Base-by-base conservation (phyloP, 78 protist genomes). In the Neovahlkampfia damariscottae region DNA sequence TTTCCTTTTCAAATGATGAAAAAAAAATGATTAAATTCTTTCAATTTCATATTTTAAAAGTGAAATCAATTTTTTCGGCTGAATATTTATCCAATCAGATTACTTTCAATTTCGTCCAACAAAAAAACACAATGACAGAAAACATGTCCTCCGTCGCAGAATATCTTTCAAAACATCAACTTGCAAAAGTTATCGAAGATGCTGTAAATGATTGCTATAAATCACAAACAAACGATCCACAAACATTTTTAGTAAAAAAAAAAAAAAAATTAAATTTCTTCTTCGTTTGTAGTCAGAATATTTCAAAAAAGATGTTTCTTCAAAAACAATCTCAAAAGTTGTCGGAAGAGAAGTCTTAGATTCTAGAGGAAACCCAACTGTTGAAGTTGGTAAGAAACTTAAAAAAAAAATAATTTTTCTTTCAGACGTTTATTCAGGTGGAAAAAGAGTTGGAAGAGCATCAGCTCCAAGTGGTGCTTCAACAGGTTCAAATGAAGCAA, bases 381-480 rank as follows among this genome's bases (percentile, higher is more conserved):
- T 91, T 62, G 97, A 93, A 80, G 95, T 89, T 6, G 95, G 88
- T 31, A 38, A 93, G 34, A 68, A 40, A 41, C 86, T 93, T 31
- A 85, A 80, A n/a, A 34, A 50, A 32, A 89, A 81, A 68, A 8
- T 10, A 3, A 28, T 68, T 77, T 41, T 3, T 29, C 7, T 3
- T 9, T 6, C 31, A 5, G 71, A 67, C 74, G 10, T n/a, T 9
- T 73, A 39, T 10, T 27, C 62, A 10, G 77, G 10, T 9, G 71
- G 77, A 66, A 73, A 73, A 9, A 35, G 27, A 67, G 81, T 69
- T 69, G 31, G 82, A 78, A 91, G 98, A 39, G 95, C 94, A 10
- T 96, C 98, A 10, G 98, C 89, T 0, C 99, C 99, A 31, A 83
- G 93, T 0, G 99, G 99, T 37, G 99, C 99, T 8, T 96, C 99